phyloP scores from a whole-genome alignment of 1,139 yeast genomes.

The Candida smagusa region DNA sequence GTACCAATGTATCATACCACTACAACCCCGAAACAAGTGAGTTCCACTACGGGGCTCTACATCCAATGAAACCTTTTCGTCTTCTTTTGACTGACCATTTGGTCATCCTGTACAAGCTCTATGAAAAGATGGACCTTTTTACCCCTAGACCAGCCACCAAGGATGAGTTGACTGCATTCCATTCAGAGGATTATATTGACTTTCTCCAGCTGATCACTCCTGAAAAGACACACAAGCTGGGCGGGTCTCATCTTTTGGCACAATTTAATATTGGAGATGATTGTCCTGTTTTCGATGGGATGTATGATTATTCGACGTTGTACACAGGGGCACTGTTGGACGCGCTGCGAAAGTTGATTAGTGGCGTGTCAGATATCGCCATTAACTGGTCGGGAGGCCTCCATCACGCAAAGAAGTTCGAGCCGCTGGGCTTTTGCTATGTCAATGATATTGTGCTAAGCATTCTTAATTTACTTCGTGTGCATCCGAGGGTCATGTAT shows the following conservation, averaged over 20 bases:
- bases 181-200: slow-evolving; percentile 82
- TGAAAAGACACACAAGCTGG: slow-evolving; percentile 61
- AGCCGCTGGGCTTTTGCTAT: slow-evolving; percentile 94
- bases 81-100: slow-evolving; percentile 91
- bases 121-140: slow-evolving; percentile 87
- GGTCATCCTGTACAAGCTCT: slow-evolving; percentile 78
- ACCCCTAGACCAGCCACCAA: slow-evolving; percentile 78
- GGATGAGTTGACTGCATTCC: slow-evolving; percentile 77
- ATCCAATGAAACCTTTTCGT: slow-evolving; percentile 98
- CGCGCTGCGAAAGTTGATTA: slow-evolving; percentile 80
- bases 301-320: slow-evolving; percentile 80
- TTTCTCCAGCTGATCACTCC: slow-evolving; percentile 82
- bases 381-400: slow-evolving; percentile 97
- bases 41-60: slow-evolving; percentile 87
- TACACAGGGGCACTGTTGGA: slow-evolving; percentile 93
- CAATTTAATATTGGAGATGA: slow-evolving; percentile 95
- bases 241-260: slow-evolving; percentile 42
- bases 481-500: slow-evolving; percentile 87
- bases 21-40: slow-evolving; percentile 78
- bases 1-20: slow-evolving; percentile 76
- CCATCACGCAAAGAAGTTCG: slow-evolving; percentile 93
- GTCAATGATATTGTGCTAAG: slow-evolving; percentile 92
- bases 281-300: slow-evolving; percentile 95
- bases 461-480: slow-evolving; percentile 74
- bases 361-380: slow-evolving; percentile 90